Conservation (phyloP, 2,329 filamentous ascomycete species). For the Anisogramma anomala region DNA sequence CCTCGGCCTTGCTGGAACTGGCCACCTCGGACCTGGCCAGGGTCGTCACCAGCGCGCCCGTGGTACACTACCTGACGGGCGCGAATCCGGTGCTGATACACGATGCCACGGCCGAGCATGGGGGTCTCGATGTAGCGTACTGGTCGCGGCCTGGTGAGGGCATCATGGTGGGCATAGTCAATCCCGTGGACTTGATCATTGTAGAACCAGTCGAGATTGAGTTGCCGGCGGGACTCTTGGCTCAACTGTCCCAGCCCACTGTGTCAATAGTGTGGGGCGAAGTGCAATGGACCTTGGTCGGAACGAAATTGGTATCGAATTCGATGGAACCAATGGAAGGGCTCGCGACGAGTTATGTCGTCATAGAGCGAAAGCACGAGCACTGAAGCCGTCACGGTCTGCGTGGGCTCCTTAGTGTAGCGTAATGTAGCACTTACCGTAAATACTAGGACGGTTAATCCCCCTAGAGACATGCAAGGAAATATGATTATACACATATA, state of each 20-base stretch:
- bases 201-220: constrained; percentile 13
- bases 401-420: no score
- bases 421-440: no score
- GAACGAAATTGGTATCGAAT: background rate
- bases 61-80: constrained; percentile 29
- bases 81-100: constrained; percentile 17
- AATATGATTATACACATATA: no score
- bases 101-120: constrained; percentile 15
- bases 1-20: constrained; percentile 24
- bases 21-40: constrained; percentile 29
- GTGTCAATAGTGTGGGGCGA: constrained; percentile 19
- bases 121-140: constrained; percentile 25
- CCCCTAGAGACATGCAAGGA: no score
- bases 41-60: constrained; percentile 26
- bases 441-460: no score
- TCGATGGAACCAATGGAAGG: constrained; percentile 4
- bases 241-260: constrained; percentile 15
- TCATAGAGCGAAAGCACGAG: constrained; percentile 5
- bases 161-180: constrained; percentile 28
- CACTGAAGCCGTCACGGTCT: no score
- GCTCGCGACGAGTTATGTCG: constrained; percentile 10
- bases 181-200: constrained; percentile 20
- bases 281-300: constrained; percentile 19
- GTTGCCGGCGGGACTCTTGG: constrained; percentile 12
- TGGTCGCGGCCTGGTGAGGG: constrained; percentile 21